Evolutionary conservation across 177 flowering plant genomes (phyloP), one percentile per base, ranked within the genome.

Genomic region (Vitis hybrid): DNA sequence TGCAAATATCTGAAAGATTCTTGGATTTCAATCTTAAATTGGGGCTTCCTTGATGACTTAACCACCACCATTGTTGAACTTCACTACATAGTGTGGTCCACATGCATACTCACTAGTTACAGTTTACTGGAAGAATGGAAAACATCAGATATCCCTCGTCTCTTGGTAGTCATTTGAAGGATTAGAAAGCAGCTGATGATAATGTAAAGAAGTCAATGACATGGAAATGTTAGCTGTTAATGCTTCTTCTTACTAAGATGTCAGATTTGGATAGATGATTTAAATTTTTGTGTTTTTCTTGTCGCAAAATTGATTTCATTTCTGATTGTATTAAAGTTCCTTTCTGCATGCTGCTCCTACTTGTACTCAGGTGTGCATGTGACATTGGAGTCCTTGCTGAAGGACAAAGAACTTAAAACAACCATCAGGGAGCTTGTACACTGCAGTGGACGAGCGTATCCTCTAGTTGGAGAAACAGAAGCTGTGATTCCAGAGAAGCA

Each of bases 321-420:
- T 26, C 1, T 60, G 45, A 4, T 30, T 60, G 12, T 60, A 30
- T 60, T 60, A 12, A 60, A 39, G 45, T 18, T 30, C 6, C 6
- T 26, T 14, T 30, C 45, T 30, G 60, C 21, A 26, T 26, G 1
- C 60, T 56, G 11, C 11, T 18, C 19, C 64, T 49, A 26, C 30
- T 9, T 17, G 34, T 71, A 23, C 48, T 19, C 85, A 95, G 99
- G 99, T 76, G 80, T 82, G 15, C 99, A 95, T 74, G 96, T 95
- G 65, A 85, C 91, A 2, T 7, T 95, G 81, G 99, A 93, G 80
- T 66, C 96, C 48, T 65, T 95, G 78, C 69, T 85, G 62, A 78
- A 79, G 66, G 99, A 95, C 64, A 81, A 79, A 51, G 94, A 91
- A 10, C 87, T 93, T 17, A 83, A 67, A 65, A 72, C 69, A 49